Percentiles rank a stretch among this genome's conserved stretches.
These are phyloP conservation scores for Coemansia sp. DNA, from an alignment of 192 early-diverging fungal species.

Conservation along the genomic window DNA sequence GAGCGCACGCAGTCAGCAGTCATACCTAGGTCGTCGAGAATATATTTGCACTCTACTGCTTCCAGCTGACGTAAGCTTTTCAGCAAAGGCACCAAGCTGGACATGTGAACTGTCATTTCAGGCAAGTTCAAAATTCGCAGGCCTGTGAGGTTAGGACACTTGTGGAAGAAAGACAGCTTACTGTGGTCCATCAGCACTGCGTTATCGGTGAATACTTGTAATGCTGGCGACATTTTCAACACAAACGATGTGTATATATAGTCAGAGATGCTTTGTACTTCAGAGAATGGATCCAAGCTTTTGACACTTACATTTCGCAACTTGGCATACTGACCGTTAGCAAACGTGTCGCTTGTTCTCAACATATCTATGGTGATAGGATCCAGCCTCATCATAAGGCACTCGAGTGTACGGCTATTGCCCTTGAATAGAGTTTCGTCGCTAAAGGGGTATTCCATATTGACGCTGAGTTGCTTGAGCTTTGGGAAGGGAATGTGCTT, in stretches of 20 bases:
- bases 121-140: constrained; percentile 6
- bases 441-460: constrained; percentile 29
- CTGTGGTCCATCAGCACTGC: background rate
- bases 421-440: constrained; percentile 36
- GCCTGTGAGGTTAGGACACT: background rate
- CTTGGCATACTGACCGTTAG: background rate
- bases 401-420: constrained; percentile 14
- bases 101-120: background rate
- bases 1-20: background rate
- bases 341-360: constrained; percentile 17
- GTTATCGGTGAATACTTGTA: background rate
- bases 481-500: constrained; percentile 13
- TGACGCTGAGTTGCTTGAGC: constrained; percentile 8
- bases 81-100: constrained; percentile 8
- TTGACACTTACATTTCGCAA: constrained; percentile 12
- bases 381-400: constrained; percentile 13
- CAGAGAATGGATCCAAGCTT: background rate
- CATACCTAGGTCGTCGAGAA: background rate
- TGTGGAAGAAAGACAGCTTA: constrained; percentile 4
- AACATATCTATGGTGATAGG: constrained; percentile 12
- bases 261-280: background rate
- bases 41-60: background rate
- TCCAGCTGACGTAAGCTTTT: background rate
- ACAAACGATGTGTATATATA: constrained; percentile 11
- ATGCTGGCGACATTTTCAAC: constrained; percentile 7